A percentile compares a stretch with the other conserved stretches of the same genome.
phyloP scores from a whole-genome alignment of 208 protist genomes.

The Trypanosoma caninum region DNA sequence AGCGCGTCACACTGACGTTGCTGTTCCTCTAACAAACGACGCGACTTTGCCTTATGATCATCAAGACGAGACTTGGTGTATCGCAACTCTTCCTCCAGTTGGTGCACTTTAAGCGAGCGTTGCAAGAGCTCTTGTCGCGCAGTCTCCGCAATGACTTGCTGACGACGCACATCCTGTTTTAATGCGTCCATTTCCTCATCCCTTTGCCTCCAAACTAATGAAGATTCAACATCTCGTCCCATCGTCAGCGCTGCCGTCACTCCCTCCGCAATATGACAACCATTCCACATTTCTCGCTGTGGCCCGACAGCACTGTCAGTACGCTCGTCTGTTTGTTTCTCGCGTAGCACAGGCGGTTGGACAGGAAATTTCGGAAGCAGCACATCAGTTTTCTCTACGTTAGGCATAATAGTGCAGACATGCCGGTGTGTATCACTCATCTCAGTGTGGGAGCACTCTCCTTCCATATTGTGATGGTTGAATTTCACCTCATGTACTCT shows the following conservation, averaged over 20 bases:
- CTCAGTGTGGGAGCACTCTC: no score
- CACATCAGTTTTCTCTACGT: no score
- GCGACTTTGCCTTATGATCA: conserved; percentile 26
- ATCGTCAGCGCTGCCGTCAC: neutral
- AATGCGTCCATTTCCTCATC: conserved; percentile 26
- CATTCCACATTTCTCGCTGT: neutral
- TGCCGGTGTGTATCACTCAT: no score
- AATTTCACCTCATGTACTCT: neutral
- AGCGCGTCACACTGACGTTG: conserved; percentile 31
- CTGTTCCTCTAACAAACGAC: conserved; percentile 13
- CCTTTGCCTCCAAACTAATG: conserved; percentile 2
- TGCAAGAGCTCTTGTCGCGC: conserved; percentile 28
- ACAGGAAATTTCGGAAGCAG: no score
- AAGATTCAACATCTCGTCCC: conserved; percentile 3
- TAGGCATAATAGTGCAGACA: no score
- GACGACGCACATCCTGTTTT: conserved; percentile 16
- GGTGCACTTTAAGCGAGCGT: conserved; percentile 10
- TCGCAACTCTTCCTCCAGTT: conserved; percentile 22
- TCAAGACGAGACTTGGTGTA: conserved; percentile 12
- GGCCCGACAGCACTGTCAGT: neutral
- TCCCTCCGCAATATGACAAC: conserved; percentile 8
- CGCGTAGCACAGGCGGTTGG: no score
- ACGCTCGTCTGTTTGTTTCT: no score
- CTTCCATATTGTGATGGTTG: no score
- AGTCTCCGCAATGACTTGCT: conserved; percentile 27